Evolutionary conservation across 352 stramenopile species (phyloP).

Genomic region (Phytophthora cactorum): DNA sequence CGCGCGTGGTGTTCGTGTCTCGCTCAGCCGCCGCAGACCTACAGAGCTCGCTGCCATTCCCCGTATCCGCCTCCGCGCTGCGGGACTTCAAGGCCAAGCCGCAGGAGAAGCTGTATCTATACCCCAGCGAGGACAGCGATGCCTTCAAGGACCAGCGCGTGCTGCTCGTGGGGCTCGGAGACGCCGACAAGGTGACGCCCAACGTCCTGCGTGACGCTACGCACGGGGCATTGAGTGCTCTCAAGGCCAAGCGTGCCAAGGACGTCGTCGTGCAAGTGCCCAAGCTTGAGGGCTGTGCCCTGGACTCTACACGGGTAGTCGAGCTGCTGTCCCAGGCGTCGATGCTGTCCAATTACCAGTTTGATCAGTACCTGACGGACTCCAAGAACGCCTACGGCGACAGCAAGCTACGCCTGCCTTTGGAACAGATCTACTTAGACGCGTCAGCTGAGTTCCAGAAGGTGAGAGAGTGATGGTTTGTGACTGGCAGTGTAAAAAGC

Average conservation of each 20-base stretch:
- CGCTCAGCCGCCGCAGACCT: conserved; percentile 30
- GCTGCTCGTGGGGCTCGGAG: conserved; percentile 80
- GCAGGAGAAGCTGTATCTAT: conserved; percentile 77
- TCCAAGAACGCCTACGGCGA: conserved; percentile 65
- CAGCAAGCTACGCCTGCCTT: conserved; percentile 67
- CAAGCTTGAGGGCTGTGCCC: conserved; percentile 29
- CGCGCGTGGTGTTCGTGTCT: conserved; percentile 67
- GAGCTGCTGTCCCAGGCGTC: conserved; percentile 77
- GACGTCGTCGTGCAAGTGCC: conserved; percentile 66
- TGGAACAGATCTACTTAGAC: conserved; percentile 72
- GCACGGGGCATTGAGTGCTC: conserved; percentile 57
- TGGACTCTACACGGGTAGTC: conserved; percentile 55
- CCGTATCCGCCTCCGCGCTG: conserved; percentile 66
- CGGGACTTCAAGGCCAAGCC: conserved; percentile 69
- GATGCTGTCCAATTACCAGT: conserved; percentile 89
- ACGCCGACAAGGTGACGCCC: conserved; percentile 67
- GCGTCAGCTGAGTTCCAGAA: conserved; percentile 61
- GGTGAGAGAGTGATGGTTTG: conserved; percentile 24
- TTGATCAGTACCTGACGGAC: conserved; percentile 80
- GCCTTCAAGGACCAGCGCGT: conserved; percentile 53
- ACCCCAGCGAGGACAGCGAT: conserved; percentile 54
- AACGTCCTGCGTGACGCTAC: conserved; percentile 70
- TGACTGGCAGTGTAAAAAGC: background rate
- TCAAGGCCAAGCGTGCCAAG: conserved; percentile 61
- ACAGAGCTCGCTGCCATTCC: conserved; percentile 60